These are phyloP conservation scores for Vickermania ingenoplastis DNA, from an alignment of 208 protist species.

Conservation along the genomic window DNA sequence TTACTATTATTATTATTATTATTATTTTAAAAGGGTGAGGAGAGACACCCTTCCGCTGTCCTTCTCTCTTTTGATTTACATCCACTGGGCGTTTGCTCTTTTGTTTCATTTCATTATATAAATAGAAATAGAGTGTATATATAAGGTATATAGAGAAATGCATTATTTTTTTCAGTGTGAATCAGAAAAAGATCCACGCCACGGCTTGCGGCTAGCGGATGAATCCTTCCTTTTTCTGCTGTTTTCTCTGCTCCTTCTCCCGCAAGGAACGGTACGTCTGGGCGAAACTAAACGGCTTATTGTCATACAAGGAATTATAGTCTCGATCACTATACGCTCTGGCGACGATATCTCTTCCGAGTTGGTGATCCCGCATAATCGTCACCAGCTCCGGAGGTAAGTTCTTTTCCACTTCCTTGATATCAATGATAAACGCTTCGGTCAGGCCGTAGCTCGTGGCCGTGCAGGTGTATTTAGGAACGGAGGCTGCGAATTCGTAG, in stretches of 20 bases:
- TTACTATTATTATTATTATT: too few relatives aligned
- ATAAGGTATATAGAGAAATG: too few relatives aligned
- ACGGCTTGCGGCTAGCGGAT: background rate
- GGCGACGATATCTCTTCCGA: constrained; percentile 37
- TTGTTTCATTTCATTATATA: too few relatives aligned
- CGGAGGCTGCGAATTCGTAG: constrained; percentile 63
- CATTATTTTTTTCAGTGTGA: too few relatives aligned
- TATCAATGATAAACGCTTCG: constrained; percentile 61
- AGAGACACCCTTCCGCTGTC: too few relatives aligned
- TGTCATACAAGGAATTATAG: constrained; percentile 21
- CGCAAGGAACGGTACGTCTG: constrained; percentile 15
- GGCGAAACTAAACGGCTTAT: constrained; percentile 37
- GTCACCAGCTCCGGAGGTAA: constrained; percentile 37
- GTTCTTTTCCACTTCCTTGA: constrained; percentile 27
- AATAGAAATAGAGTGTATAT: too few relatives aligned
- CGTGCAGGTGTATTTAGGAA: constrained; percentile 57
- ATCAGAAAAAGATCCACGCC: too few relatives aligned
- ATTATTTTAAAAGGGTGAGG: too few relatives aligned
- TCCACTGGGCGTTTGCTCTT: too few relatives aligned
- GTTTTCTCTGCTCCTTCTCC: background rate
- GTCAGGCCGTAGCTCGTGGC: constrained; percentile 65
- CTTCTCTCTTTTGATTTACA: too few relatives aligned
- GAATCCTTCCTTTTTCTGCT: background rate
- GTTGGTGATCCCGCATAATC: constrained; percentile 33
- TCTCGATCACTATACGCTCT: constrained; percentile 35